Percentiles rank a stretch among this genome's conserved stretches.
phyloP scores from a whole-genome alignment of 2,329 filamentous ascomycete species.

The Falciphora oryzae region DNA sequence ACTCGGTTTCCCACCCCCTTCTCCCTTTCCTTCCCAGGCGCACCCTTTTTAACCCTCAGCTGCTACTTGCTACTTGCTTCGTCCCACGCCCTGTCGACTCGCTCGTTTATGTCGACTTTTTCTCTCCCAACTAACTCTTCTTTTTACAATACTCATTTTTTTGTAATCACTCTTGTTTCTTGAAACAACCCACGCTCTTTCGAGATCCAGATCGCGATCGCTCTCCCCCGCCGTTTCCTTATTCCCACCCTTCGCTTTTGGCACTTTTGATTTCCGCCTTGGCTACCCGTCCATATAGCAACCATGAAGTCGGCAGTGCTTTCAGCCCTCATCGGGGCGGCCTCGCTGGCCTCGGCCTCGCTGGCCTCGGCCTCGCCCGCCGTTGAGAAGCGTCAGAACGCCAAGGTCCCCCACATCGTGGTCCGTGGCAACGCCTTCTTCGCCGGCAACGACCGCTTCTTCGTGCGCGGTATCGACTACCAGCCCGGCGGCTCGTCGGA shows the following conservation, averaged over 20 bases:
- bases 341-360: constrained; percentile 34
- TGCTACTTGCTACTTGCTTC: constrained; percentile 2
- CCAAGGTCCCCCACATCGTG: constrained; percentile 40
- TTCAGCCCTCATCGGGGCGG: constrained; percentile 42
- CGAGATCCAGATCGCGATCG: constrained; percentile 1
- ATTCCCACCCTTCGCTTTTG: background rate
- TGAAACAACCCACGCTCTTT: constrained; percentile 7
- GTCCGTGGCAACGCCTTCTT: constrained; percentile 57
- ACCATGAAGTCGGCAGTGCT: constrained; percentile 46
- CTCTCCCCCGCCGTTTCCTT: constrained; percentile 5
- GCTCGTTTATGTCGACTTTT: constrained; percentile 9
- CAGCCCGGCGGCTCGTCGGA: constrained; percentile 54
- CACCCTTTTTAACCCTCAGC: constrained; percentile 1
- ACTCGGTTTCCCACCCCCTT: constrained; percentile 10
- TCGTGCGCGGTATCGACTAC: constrained; percentile 56
- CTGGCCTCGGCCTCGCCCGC: constrained; percentile 45
- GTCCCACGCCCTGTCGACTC: constrained; percentile 5
- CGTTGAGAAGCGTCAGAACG: constrained; percentile 41
- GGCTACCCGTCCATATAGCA: constrained; percentile 8
- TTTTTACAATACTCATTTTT: constrained; percentile 3
- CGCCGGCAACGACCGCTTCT: constrained; percentile 47
- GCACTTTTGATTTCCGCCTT: background rate
- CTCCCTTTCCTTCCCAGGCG: constrained; percentile 2
- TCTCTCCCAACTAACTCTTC: background rate
- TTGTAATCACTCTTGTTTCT: constrained; percentile 10